Percentiles rank a stretch among this genome's conserved stretches.
Conservation (phyloP, 768 basidiomycete species). For the Mycena galericulata region DNA sequence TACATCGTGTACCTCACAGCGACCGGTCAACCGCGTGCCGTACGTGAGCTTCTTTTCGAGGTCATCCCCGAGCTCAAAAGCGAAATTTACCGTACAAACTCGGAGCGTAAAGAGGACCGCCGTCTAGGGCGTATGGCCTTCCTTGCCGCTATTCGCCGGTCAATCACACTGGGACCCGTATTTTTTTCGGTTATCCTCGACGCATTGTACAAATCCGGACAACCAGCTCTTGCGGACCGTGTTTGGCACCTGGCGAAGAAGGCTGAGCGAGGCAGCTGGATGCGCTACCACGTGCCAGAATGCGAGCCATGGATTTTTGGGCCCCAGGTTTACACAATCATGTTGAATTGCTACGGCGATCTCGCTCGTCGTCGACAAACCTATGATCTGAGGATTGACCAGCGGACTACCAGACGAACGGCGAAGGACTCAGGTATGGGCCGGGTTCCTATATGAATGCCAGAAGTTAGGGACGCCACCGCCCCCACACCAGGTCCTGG, state of each 20-base stretch:
- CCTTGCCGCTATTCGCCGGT: conserved; percentile 52
- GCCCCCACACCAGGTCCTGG: background rate
- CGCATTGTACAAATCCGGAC: conserved; percentile 68
- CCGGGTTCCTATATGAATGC: conserved; percentile 50
- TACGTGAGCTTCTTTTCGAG: conserved; percentile 61
- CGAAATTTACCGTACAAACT: conserved; percentile 45
- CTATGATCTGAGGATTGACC: conserved; percentile 1
- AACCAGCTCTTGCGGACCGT: conserved; percentile 66
- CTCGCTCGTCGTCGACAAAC: conserved; percentile 49
- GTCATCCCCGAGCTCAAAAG: conserved; percentile 66
- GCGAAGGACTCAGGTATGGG: conserved; percentile 38
- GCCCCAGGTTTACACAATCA: conserved; percentile 76
- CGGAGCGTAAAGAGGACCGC: conserved; percentile 40
- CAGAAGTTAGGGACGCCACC: conserved; percentile 16
- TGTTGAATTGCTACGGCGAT: conserved; percentile 70
- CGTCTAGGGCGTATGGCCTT: conserved; percentile 36
- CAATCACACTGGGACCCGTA: conserved; percentile 66
- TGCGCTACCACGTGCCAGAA: conserved; percentile 37
- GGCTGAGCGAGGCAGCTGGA: conserved; percentile 70
- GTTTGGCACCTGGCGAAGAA: conserved; percentile 73
- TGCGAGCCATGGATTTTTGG: conserved; percentile 72
- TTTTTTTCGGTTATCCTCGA: conserved; percentile 71
- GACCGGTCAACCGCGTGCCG: conserved; percentile 58
- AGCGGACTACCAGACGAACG: conserved; percentile 33
- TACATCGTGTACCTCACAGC: conserved; percentile 65